Evolutionary conservation across 148 eudicot genomes (phyloP).

Genomic region (Euryodendron excelsum): DNA sequence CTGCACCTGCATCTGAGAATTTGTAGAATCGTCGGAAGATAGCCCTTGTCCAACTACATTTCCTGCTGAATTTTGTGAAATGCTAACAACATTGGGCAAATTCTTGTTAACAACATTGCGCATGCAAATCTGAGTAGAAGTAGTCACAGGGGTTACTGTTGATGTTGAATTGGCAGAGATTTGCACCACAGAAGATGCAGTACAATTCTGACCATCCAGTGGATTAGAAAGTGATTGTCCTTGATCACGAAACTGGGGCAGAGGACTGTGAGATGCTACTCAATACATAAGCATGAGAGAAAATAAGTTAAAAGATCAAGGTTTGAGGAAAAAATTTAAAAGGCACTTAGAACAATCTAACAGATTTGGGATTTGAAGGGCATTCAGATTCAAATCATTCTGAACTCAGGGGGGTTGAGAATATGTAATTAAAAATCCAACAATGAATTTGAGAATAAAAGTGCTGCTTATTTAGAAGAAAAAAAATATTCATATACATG

Average conservation of each 20-base stretch:
- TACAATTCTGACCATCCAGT: slow-evolving; percentile 48
- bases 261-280: slow-evolving; percentile 48
- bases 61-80: slow-evolving; percentile 51
- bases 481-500: not conserved
- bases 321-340: not conserved
- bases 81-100: slow-evolving; percentile 41
- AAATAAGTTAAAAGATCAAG: not conserved
- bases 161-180: slow-evolving; percentile 51
- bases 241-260: slow-evolving; percentile 57
- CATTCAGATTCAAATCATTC: not conserved
- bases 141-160: slow-evolving; percentile 43
- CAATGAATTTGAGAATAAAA: not conserved
- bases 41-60: slow-evolving; percentile 59
- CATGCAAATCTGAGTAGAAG: slow-evolving; percentile 46
- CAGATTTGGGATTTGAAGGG: not conserved
- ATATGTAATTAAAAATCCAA: not conserved
- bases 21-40: slow-evolving; percentile 46
- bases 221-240: slow-evolving; percentile 54
- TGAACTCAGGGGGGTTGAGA: no score
- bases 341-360: not conserved
- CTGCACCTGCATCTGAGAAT: slow-evolving; percentile 56
- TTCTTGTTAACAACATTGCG: slow-evolving; percentile 51
- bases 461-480: no score
- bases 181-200: slow-evolving; percentile 47
- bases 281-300: not conserved